phyloP scores from a whole-genome alignment of 768 basidiomycete species.

The Boletus rubroflammeus region DNA sequence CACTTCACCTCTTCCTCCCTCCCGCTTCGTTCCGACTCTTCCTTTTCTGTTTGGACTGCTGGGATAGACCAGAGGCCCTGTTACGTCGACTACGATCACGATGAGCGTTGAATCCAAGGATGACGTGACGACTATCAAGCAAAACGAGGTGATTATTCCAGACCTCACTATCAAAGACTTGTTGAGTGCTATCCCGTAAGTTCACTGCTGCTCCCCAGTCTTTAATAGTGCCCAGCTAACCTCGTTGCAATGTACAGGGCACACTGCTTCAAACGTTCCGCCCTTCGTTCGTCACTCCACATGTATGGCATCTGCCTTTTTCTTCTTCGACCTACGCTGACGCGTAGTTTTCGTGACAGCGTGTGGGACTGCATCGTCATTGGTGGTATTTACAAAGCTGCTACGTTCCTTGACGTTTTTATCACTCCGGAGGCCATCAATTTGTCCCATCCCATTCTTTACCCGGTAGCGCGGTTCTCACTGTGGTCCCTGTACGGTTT shows the following conservation, averaged over 20 bases:
- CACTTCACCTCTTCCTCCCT: background rate
- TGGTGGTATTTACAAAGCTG: constrained; percentile 60
- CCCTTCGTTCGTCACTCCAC: constrained; percentile 72
- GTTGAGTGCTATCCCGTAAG: constrained; percentile 78
- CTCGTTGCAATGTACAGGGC: constrained; percentile 38
- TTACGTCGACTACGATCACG: constrained; percentile 12
- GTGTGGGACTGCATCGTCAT: constrained; percentile 75
- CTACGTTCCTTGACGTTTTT: constrained; percentile 60
- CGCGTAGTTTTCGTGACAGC: constrained; percentile 35
- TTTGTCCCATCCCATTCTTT: constrained; percentile 59
- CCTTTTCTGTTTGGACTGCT: background rate
- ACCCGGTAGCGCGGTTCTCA: constrained; percentile 57
- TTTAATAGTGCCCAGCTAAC: background rate
- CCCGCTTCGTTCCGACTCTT: background rate
- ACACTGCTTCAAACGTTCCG: constrained; percentile 90
- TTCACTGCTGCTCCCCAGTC: constrained; percentile 15
- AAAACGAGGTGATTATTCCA: constrained; percentile 66
- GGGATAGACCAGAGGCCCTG: constrained; percentile 4
- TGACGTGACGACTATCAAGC: constrained; percentile 40
- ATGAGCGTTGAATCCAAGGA: constrained; percentile 19
- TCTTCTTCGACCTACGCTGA: constrained; percentile 8
- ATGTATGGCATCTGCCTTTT: constrained; percentile 47
- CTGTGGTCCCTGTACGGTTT: constrained; percentile 83
- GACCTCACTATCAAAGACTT: constrained; percentile 87
- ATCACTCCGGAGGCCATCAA: constrained; percentile 52